Base-by-base conservation (phyloP, 441 rosid species). In the Melastoma candidum region DNA sequence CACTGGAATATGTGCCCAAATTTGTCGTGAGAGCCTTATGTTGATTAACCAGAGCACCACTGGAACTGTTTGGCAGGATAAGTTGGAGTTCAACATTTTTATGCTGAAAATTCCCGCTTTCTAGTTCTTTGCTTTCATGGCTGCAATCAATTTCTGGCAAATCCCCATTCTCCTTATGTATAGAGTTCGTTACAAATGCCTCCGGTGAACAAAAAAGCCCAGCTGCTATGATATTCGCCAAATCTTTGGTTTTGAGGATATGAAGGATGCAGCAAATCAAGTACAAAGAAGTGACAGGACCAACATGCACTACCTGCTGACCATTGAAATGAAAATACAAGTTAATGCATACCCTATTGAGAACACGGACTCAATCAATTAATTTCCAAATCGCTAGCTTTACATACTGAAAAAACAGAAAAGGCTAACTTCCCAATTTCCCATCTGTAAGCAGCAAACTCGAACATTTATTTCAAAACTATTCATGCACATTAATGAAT, bases 231-330 rank as follows among this genome's bases (percentile, higher is more conserved):
- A 77, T 75, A 65, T 90, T 95, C 27, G 95, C 95, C 88, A 90
- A 68, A 74, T 95, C 97, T 77, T 82, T 95, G 74, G 87, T 95
- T 74, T 95, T 90, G 58, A 95, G 90, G 50, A 90, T 81, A 70
- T 79, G 90, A 71, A 95, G 71, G 76, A 95, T 90, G 95, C 94
- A 85, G 56, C 95, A 95, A 64, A 95, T 87, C 61, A 87, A 70
- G 74, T 90, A 90, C 64, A 95, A 77, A 55, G 95, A 87, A 64
- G 96, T 85, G 68, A 78, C 67, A 41, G 92, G 79, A 68, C 84
- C 84, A 49, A 85, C 63, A 65, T 72, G 72, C 48, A 61, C 61
- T 54, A 74, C 95, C 99, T 95, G 84, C 59, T 6, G 7, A 32
- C 41, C 41, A 74, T 65, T 58, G 49, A 64, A 49, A 67, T 63